Conservation (phyloP, 345 rosid genomes). For the Salix suchowensis region DNA sequence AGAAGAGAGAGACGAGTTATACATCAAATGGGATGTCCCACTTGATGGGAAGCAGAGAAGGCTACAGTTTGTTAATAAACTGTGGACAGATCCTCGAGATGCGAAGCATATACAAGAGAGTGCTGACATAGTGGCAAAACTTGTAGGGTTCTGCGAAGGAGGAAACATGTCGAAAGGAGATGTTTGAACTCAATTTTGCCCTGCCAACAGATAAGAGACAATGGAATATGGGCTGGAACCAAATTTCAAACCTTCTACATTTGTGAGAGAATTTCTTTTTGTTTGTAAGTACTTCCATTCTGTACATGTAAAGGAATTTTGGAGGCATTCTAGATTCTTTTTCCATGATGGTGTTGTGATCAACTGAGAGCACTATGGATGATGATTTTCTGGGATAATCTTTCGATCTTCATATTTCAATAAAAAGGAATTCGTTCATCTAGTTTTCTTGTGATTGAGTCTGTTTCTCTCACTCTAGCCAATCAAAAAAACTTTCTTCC, state of each 20-base stretch:
- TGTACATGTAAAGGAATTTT: slow-evolving; percentile 37
- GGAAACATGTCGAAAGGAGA: slow-evolving; percentile 93
- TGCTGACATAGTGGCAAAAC: slow-evolving; percentile 91
- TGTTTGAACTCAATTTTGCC: slow-evolving; percentile 97
- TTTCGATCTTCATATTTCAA: slow-evolving; percentile 7
- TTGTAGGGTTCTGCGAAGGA: slow-evolving; percentile 82
- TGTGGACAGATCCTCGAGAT: slow-evolving; percentile 93
- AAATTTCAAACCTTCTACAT: slow-evolving; percentile 74
- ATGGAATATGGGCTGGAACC: slow-evolving; percentile 94
- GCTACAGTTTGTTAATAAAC: slow-evolving; percentile 83
- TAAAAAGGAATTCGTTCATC: slow-evolving; percentile 10
- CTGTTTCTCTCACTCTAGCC: background rate
- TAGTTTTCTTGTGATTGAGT: background rate
- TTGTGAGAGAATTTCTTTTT: slow-evolving; percentile 28
- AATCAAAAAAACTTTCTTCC: background rate
- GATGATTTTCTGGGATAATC: background rate
- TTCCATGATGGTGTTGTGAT: slow-evolving; percentile 7
- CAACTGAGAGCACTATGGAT: slow-evolving; percentile 3
- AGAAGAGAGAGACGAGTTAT: slow-evolving; percentile 82
- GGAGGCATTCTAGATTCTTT: slow-evolving; percentile 22
- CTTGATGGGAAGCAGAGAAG: slow-evolving; percentile 96
- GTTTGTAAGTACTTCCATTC: slow-evolving; percentile 24
- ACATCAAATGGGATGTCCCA: slow-evolving; percentile 86
- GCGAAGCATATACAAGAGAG: slow-evolving; percentile 82
- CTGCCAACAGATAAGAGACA: slow-evolving; percentile 80